Conservation (phyloP, 805 yeast genomes). For the Candida tibetensis region DNA sequence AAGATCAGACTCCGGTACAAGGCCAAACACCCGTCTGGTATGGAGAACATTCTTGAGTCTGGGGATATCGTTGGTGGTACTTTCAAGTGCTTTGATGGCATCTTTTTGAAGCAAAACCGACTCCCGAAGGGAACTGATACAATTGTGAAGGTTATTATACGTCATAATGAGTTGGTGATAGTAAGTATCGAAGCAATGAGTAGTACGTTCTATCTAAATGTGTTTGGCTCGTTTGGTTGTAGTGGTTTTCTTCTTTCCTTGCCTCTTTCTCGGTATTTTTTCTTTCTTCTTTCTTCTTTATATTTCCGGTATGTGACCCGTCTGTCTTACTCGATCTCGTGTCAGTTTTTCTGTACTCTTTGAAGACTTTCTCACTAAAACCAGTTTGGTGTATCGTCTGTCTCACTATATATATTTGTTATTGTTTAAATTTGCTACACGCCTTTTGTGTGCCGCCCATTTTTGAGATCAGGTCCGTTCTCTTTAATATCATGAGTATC, state of each 20-base stretch:
- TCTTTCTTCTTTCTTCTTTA: background rate
- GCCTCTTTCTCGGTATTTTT: background rate
- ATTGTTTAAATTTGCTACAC: background rate
- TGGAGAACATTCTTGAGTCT: conserved; percentile 39
- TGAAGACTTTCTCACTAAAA: too few relatives aligned
- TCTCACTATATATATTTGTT: background rate
- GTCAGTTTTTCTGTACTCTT: too few relatives aligned
- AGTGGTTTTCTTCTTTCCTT: background rate
- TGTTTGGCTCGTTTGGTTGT: too few relatives aligned
- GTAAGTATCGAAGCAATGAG: too few relatives aligned
- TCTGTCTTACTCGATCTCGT: too few relatives aligned
- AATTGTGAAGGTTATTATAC: conserved; percentile 17
- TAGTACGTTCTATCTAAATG: background rate
- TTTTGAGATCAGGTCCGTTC: background rate
- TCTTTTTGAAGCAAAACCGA: conserved; percentile 32
- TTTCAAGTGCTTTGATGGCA: conserved; percentile 32
- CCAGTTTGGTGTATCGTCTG: too few relatives aligned
- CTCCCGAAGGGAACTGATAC: conserved; percentile 30
- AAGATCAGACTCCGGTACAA: conserved; percentile 49
- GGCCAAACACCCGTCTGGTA: conserved; percentile 47
- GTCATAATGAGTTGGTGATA: background rate
- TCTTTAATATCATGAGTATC: background rate
- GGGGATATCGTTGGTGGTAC: conserved; percentile 38
- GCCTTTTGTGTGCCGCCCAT: background rate
- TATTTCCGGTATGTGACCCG: too few relatives aligned